These are phyloP conservation scores for Tetrahymena elliotti DNA, from an alignment of 73 alveolate species.

Conservation along the genomic window DNA sequence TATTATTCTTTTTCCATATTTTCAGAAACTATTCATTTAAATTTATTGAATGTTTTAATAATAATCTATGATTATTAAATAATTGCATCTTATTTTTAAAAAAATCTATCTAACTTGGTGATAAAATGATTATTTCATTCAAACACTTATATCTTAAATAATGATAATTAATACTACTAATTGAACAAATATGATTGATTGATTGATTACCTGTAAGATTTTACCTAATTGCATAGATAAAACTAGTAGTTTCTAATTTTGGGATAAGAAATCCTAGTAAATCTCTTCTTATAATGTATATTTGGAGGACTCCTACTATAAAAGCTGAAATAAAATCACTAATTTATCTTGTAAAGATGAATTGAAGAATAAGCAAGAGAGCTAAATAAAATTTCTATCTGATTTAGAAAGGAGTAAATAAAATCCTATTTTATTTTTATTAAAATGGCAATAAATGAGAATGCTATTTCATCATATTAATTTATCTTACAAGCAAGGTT, in stretches of 20 bases:
- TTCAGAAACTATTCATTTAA: too few species aligned
- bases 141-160: too few species aligned
- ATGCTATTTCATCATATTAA: too few species aligned
- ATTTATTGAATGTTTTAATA: too few species aligned
- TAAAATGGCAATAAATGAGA: background rate
- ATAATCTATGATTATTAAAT: too few species aligned
- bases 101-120: too few species aligned
- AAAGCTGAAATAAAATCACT: background rate
- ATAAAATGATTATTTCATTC: too few species aligned
- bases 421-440: background rate
- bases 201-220: background rate
- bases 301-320: background rate
- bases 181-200: too few species aligned
- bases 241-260: background rate
- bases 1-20: too few species aligned
- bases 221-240: background rate
- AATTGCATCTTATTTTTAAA: too few species aligned
- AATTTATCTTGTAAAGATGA: background rate
- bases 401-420: background rate
- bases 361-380: background rate
- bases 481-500: background rate
- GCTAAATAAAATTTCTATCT: background rate
- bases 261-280: background rate
- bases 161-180: too few species aligned
- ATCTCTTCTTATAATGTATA: background rate